Percentiles rank a stretch among this genome's conserved stretches.
Evolutionary conservation across 1,139 yeast genomes (phyloP).

Genomic region (Yamadazyma spencermartinsiae): DNA sequence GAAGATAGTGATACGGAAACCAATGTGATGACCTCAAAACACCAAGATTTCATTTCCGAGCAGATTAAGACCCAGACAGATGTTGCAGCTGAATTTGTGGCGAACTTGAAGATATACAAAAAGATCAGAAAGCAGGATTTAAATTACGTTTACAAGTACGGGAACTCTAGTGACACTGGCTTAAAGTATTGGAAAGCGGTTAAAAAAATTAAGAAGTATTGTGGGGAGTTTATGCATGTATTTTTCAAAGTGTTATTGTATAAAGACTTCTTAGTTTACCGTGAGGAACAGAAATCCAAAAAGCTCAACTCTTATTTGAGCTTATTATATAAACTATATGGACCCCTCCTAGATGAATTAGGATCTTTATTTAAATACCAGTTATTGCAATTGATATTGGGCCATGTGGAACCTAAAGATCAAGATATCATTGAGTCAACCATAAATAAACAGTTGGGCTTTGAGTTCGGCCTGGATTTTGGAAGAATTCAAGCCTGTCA

Average conservation of each 20-base stretch:
- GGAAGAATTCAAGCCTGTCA: conserved; percentile 7
- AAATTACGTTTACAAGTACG: conserved; percentile 32
- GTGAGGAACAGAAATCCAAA: conserved; percentile 13
- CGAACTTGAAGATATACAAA: conserved; percentile 30
- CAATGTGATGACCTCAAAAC: conserved; percentile 20
- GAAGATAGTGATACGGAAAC: conserved; percentile 19
- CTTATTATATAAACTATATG: conserved; percentile 30
- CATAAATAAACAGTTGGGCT: conserved; percentile 10
- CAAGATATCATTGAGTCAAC: conserved; percentile 1
- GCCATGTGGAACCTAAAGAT: neutral
- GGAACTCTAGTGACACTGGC: conserved; percentile 40
- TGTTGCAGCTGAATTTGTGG: conserved; percentile 8
- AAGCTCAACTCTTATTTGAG: conserved; percentile 25
- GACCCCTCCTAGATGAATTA: conserved; percentile 33
- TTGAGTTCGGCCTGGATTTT: conserved; percentile 6
- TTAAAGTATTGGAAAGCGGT: conserved; percentile 42
- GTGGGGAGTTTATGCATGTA: conserved; percentile 6
- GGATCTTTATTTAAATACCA: conserved; percentile 22
- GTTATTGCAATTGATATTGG: conserved; percentile 12
- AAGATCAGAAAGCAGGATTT: conserved; percentile 49
- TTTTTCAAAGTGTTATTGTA: conserved; percentile 22
- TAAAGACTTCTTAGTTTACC: conserved; percentile 29
- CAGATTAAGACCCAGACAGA: conserved; percentile 4
- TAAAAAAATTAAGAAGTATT: conserved; percentile 17
- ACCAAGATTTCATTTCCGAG: conserved; percentile 7